Percentiles rank a stretch among this genome's conserved stretches.
These are phyloP conservation scores for Neurospora intermedia DNA, from an alignment of 495 filamentous ascomycete genomes.

Conservation along the genomic window DNA sequence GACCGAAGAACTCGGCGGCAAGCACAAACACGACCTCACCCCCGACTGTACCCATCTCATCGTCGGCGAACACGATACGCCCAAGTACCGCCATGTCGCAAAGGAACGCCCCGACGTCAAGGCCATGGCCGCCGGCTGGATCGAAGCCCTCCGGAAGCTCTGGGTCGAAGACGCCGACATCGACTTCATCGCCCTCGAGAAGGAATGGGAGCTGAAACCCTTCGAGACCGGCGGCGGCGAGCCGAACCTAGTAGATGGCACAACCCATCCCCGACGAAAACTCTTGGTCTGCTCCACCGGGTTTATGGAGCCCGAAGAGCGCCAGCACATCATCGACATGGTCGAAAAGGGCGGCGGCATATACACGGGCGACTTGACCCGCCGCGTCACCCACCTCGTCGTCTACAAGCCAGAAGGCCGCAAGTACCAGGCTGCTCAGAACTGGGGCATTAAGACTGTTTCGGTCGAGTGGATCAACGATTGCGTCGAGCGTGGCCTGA, in stretches of 20 bases:
- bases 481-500: conserved; percentile 85
- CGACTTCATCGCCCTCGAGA: conserved; percentile 52
- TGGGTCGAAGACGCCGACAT: conserved; percentile 80
- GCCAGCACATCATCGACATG: conserved; percentile 51
- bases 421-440: conserved; percentile 77
- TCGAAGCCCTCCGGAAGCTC: conserved; percentile 66
- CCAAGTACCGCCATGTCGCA: conserved; percentile 93
- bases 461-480: conserved; percentile 76
- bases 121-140: conserved; percentile 68
- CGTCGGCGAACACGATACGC: conserved; percentile 74
- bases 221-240: conserved; percentile 32
- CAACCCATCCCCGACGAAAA: conserved; percentile 20
- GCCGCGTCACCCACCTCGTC: conserved; percentile 76
- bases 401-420: conserved; percentile 66
- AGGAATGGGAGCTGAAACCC: conserved; percentile 28
- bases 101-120: conserved; percentile 76
- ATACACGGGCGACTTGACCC: conserved; percentile 80
- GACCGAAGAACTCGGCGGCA: conserved; percentile 74
- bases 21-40: conserved; percentile 82
- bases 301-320: conserved; percentile 66
- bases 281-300: conserved; percentile 82
- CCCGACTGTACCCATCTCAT: conserved; percentile 92
- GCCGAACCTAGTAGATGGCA: conserved; percentile 9
- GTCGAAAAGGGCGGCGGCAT: conserved; percentile 60
- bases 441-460: conserved; percentile 70